These are phyloP conservation scores for Botrytis elliptica DNA, from an alignment of 2,329 filamentous ascomycete species.

Conservation along the genomic window DNA sequence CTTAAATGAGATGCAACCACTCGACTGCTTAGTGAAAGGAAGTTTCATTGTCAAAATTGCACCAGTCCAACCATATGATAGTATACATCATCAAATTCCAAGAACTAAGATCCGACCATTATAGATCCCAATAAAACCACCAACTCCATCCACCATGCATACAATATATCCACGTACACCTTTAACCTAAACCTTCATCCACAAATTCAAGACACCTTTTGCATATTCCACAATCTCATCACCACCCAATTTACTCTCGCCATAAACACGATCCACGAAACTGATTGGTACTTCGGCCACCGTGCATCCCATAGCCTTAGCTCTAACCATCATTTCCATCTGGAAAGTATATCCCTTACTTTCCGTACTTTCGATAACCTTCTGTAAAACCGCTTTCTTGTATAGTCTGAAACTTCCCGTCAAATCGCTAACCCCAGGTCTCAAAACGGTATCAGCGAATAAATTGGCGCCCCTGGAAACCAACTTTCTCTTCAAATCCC, in stretches of 20 bases:
- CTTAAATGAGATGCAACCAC: not conserved
- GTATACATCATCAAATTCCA: slow-evolving; percentile 6
- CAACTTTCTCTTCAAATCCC: slow-evolving; percentile 90
- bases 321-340: slow-evolving; percentile 99
- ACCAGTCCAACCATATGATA: slow-evolving; percentile 19
- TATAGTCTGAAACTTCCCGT: slow-evolving; percentile 95
- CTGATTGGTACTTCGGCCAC: slow-evolving; percentile 95
- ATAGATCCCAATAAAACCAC: slow-evolving; percentile 10
- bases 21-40: slow-evolving; percentile 16
- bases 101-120: slow-evolving; percentile 8
- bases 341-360: slow-evolving; percentile 98
- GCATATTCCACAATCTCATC: slow-evolving; percentile 97
- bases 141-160: slow-evolving; percentile 19
- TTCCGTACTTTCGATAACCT: slow-evolving; percentile 86
- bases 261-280: slow-evolving; percentile 94
- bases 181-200: slow-evolving; percentile 65
- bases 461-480: slow-evolving; percentile 87
- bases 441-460: slow-evolving; percentile 90
- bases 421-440: slow-evolving; percentile 91
- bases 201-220: slow-evolving; percentile 76
- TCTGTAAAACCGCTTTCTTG: slow-evolving; percentile 84
- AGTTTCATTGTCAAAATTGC: slow-evolving; percentile 15
- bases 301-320: slow-evolving; percentile 91
- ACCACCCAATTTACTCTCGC: slow-evolving; percentile 90
- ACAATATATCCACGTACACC: not conserved